Base-by-base conservation (phyloP, 768 basidiomycete species). In the Lactarius quietus region DNA sequence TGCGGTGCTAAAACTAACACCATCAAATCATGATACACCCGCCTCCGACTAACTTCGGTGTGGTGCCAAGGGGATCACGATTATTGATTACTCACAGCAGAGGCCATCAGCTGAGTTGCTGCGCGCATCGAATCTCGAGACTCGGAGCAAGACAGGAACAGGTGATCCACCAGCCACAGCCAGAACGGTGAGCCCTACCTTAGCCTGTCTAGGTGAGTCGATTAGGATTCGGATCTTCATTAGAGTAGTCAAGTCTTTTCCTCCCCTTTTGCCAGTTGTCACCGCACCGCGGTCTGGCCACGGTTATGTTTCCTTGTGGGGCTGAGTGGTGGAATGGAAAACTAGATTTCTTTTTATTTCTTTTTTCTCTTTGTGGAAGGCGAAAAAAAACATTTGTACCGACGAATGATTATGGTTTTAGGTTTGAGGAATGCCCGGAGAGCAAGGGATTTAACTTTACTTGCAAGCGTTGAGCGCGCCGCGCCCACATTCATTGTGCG, bases 391-490 rank as follows among this genome's bases (percentile, higher is more conserved):
- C 3, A 38, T 20, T 18, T 20, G 10, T 9, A 54, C 18, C 18
- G 17, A 18, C 31, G 31, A 15, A 7, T 3, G 23, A 26, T 51
- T 23, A 23, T 23, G n/a, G 23, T 26, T 51, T 51, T 51, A 51
- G 26, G 48, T 51, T 51, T 28, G 48, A 26, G 48, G 48, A 14
- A 26, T 26, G 48, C 48, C 48, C 48, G 48, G 48, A 51, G 48
- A 51, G 48, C 26, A 51, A 51, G 48, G 48, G 48, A 26, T 41
- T 53, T 52, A 33, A 39, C 62, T n/a, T 38, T 39, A 52, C 35
- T 43, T 52, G 59, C 41, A 20, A 15, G 15, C n/a, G 29, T 55
- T 58, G 51, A 64, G 48, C 51, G 31, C 63, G 58, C 39, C 41
- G 39, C 63, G 28, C 63, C 31, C 57, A 43, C 10, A 23, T 33